Percentiles rank a stretch among this genome's conserved stretches.
phyloP scores from a whole-genome alignment of 345 rosid genomes.

The Cardamine resedifolia region DNA sequence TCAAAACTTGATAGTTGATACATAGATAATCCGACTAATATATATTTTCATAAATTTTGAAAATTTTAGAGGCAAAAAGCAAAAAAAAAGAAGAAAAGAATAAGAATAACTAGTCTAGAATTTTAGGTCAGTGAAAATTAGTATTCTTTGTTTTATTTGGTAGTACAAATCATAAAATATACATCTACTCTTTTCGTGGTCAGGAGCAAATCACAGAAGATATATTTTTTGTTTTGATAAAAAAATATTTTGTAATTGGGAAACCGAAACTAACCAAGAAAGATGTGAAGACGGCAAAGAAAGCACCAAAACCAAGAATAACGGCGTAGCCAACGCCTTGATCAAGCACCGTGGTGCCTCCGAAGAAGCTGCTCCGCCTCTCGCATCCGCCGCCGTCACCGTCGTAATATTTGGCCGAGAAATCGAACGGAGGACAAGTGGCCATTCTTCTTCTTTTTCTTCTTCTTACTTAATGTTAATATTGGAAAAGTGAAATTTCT shows the following conservation, averaged over 20 bases:
- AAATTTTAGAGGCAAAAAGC: too few relatives aligned
- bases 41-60: too few relatives aligned
- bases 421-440: conserved; percentile 72
- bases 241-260: neutral
- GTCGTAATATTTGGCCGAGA: conserved; percentile 64
- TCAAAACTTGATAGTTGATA: too few relatives aligned
- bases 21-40: too few relatives aligned
- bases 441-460: conserved; percentile 18
- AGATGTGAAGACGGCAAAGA: conserved; percentile 88
- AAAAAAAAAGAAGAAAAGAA: too few relatives aligned
- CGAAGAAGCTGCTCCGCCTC: conserved; percentile 73
- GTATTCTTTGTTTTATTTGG: too few relatives aligned
- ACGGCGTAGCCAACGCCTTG: conserved; percentile 86
- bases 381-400: conserved; percentile 49
- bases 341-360: conserved; percentile 60
- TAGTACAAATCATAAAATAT: too few relatives aligned
- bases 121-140: too few relatives aligned
- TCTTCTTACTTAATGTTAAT: neutral
- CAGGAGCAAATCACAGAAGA: conserved; percentile 3
- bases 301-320: conserved; percentile 87
- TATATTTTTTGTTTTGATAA: neutral
- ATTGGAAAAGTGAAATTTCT: conserved; percentile 9
- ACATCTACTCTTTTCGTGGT: conserved; percentile 1
- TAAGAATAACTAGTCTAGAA: too few relatives aligned
- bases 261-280: conserved; percentile 54